Base-by-base conservation (phyloP, 306 rosid species). In the Prinsepia uniflora region DNA sequence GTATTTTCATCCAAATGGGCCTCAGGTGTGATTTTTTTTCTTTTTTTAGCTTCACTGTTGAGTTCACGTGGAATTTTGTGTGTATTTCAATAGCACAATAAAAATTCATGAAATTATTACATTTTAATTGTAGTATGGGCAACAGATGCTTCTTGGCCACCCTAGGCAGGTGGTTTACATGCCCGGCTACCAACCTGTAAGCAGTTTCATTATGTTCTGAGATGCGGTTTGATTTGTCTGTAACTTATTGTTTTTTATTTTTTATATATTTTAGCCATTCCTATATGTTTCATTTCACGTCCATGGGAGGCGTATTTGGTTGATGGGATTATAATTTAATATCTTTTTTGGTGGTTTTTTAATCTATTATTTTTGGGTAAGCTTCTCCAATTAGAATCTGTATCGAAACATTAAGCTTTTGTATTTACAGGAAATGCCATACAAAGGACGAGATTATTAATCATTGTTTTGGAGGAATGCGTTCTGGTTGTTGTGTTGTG, bases 141-240 rank as follows among this genome's bases (percentile, higher is more conserved):
- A 82, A 62, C 90, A 80, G 67, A 83, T 86, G 87, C 83, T 84
- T 74, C 68, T 81, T 78, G 89, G 92, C 70, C 97, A 86, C 72
- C 99, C 90, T 64, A 86, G 99, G 80, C 99, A 81, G 75, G 87
- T 85, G 71, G 24, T 83, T 54, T 91, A 86, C 84, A 64, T 90
- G 98, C 97, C 86, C 22, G 77, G 72, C 84, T 89, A 87, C 81
- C 86, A 79, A 68, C 92, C 92, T 80, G 98, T 94, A 94, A 90
- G 98, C 55, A 71, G 68, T 79, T 80, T 45, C 53, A 40, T 13
- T 17, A 19, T 62, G 19, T 61, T 67, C 43, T n/a, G 39, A 14
- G 4, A 14, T 53, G 15, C 58, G 2, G 18, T 30, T 55, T 63
- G 57, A 12, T 22, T 62, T 61, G 15, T 68, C 60, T 41, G 11